Percentiles rank a stretch among this genome's conserved stretches.
Evolutionary conservation across 2,329 filamentous ascomycete species (phyloP).

Genomic region (Talaromyces atroroseus): DNA sequence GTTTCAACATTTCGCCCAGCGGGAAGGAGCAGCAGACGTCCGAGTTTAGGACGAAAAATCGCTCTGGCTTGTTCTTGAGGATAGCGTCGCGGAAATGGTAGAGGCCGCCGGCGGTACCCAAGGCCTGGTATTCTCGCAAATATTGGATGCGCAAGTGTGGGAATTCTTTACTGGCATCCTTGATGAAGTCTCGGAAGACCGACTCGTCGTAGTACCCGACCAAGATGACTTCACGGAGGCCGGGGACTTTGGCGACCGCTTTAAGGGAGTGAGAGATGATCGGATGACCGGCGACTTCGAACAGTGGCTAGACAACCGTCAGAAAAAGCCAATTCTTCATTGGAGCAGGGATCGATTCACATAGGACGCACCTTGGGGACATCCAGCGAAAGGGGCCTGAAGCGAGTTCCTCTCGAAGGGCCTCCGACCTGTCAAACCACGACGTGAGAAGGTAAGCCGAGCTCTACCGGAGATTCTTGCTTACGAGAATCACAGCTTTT

Average conservation of each 20-base stretch:
- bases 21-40: conserved; percentile 99
- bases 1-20: conserved; percentile 85
- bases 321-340: conserved; percentile 9
- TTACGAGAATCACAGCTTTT: conserved; percentile 91
- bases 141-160: conserved; percentile 88
- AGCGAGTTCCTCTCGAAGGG: conserved; percentile 89
- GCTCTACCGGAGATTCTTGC: conserved; percentile 17
- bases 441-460: not conserved
- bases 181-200: conserved; percentile 97
- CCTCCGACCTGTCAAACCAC: conserved; percentile 68
- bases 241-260: conserved; percentile 82
- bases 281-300: conserved; percentile 95
- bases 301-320: conserved; percentile 64
- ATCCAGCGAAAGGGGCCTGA: conserved; percentile 90
- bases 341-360: conserved; percentile 15
- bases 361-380: conserved; percentile 72
- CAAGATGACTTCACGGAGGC: conserved; percentile 92
- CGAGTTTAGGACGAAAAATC: conserved; percentile 95
- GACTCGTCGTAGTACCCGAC: conserved; percentile 98
- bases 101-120: conserved; percentile 91
- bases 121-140: conserved; percentile 91
- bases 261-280: conserved; percentile 98
- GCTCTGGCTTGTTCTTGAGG: conserved; percentile 88
- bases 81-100: conserved; percentile 99
- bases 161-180: conserved; percentile 77